phyloP scores from a whole-genome alignment of 1,284 basidiomycete species.

The Ustilago sp. region DNA sequence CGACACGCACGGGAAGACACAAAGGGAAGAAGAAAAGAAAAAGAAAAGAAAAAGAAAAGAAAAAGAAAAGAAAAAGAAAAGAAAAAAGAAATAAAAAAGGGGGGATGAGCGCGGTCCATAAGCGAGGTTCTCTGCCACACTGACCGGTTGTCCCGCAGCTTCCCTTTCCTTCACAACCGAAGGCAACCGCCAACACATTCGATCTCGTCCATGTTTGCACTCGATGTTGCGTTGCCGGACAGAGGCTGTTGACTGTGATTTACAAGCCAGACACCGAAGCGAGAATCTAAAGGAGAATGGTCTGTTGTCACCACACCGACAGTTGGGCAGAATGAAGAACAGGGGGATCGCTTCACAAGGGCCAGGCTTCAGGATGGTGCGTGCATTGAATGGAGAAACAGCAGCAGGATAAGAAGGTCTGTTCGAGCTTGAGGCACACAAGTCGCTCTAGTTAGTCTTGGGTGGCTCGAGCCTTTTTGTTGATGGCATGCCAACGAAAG shows the following conservation, averaged over 20 bases:
- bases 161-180: background rate
- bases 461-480: background rate
- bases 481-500: background rate
- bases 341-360: background rate
- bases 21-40: no score
- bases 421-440: background rate
- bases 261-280: background rate
- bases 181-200: background rate
- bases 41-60: no score
- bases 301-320: background rate
- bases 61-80: no score
- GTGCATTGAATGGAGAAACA: background rate
- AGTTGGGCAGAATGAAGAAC: background rate
- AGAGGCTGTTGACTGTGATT: background rate
- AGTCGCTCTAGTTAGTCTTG: background rate
- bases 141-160: slow-evolving; percentile 7
- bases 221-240: background rate
- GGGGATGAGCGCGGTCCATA: background rate
- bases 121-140: slow-evolving; percentile 6
- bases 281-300: background rate
- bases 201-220: background rate
- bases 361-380: background rate
- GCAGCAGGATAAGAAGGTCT: background rate
- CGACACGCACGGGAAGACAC: slow-evolving; percentile 7
- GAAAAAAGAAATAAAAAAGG: background rate